phyloP scores from a whole-genome alignment of 31 red algal species.

The Porphyra umbilicalis region DNA sequence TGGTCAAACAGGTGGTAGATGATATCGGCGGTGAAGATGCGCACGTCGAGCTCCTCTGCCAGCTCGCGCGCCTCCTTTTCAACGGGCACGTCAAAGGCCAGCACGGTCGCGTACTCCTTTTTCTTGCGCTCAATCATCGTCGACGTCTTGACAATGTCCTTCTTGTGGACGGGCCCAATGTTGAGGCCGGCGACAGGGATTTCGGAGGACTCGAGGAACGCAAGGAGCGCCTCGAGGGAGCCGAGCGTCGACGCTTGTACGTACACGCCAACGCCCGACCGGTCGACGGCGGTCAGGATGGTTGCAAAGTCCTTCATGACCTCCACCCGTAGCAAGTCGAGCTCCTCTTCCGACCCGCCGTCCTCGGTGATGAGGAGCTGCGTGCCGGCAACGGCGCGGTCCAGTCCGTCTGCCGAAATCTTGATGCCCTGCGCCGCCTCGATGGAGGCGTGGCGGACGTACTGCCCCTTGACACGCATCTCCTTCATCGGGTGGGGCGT shows the following conservation, averaged over 20 bases:
- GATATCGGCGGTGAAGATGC: constrained; percentile 99
- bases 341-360: constrained; percentile 69
- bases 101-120: constrained; percentile 91
- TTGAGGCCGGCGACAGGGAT: constrained; percentile 99
- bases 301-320: constrained; percentile 95
- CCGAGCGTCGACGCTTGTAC: constrained; percentile 99
- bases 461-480: constrained; percentile 97
- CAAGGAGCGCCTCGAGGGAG: constrained; percentile 91
- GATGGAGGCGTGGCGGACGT: constrained; percentile 91
- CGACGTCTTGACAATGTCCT: constrained; percentile 87
- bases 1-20: constrained; percentile 99
- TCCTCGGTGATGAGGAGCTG: constrained; percentile 88
- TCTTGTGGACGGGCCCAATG: constrained; percentile 99
- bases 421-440: constrained; percentile 96
- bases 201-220: constrained; percentile 78
- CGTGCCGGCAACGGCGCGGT: constrained; percentile 95
- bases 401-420: constrained; percentile 87
- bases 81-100: constrained; percentile 97
- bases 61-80: constrained; percentile 90
- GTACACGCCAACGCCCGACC: constrained; percentile 84
- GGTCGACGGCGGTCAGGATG: constrained; percentile 77
- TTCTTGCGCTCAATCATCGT: constrained; percentile 85
- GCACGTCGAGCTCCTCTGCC: constrained; percentile 79
- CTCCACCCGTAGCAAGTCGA: constrained; percentile 86
- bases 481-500: constrained; percentile 99